A percentile compares a stretch with the other conserved stretches of the same genome.
Evolutionary conservation across 2,329 filamentous ascomycete genomes (phyloP).

Genomic region (Ophidiomyces ophidiicola): DNA sequence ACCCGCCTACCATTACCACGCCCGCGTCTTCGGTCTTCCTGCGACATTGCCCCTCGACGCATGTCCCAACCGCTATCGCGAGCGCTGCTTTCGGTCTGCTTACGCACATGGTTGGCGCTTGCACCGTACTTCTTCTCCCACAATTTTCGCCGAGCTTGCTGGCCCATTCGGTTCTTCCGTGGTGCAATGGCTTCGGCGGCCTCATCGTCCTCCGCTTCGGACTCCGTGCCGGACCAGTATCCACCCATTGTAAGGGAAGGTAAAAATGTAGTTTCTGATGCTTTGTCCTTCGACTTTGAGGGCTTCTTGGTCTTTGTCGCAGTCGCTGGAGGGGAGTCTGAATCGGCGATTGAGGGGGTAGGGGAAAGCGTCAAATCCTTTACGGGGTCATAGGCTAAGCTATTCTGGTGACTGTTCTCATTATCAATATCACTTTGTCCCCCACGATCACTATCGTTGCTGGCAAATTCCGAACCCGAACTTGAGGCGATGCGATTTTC

Average conservation of each 20-base stretch:
- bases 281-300: conserved; percentile 14
- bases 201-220: conserved; percentile 40
- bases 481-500: conserved; percentile 26
- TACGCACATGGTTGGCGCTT: conserved; percentile 46
- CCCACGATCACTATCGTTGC: too few species aligned
- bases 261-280: conserved; percentile 42
- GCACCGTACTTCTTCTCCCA: conserved; percentile 51
- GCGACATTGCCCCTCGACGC: conserved; percentile 42
- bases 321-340: conserved; percentile 20
- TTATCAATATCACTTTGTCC: conserved; percentile 20
- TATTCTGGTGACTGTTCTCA: conserved; percentile 15
- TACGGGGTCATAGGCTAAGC: conserved; percentile 13
- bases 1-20: conserved; percentile 18
- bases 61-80: conserved; percentile 48
- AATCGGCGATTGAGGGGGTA: conserved; percentile 23
- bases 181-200: conserved; percentile 27
- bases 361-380: conserved; percentile 25
- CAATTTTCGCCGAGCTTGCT: conserved; percentile 48
- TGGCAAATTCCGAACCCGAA: conserved; percentile 16
- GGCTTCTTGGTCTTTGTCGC: conserved; percentile 20
- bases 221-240: conserved; percentile 52
- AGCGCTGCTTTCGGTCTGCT: conserved; percentile 25
- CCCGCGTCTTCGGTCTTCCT: conserved; percentile 19
- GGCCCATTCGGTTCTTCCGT: conserved; percentile 51
- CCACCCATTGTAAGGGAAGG: conserved; percentile 49